These are phyloP conservation scores for Moringa oleifera DNA, from an alignment of 345 rosid genomes.

Conservation along the genomic window DNA sequence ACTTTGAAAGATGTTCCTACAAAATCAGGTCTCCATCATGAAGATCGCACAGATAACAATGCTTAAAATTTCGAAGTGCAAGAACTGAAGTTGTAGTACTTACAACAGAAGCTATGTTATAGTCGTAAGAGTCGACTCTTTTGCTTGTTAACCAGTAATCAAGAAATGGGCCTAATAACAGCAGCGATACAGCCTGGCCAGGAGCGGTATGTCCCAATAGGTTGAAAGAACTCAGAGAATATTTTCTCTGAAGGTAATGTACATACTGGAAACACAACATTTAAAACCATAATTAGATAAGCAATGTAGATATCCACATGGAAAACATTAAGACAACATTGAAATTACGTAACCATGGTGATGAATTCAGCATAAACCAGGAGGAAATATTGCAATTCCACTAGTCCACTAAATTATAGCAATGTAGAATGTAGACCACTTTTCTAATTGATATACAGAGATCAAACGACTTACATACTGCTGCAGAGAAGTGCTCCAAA, in stretches of 20 bases:
- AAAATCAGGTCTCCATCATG: no score
- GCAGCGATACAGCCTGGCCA: constrained; percentile 85
- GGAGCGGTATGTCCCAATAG: constrained; percentile 98
- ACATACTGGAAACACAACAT: constrained; percentile 66
- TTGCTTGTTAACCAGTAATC: constrained; percentile 86
- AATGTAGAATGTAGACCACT: neutral
- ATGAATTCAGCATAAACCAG: neutral
- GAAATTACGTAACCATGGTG: neutral
- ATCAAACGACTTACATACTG: constrained; percentile 68
- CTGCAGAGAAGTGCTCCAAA: constrained; percentile 96
- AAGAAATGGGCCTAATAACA: constrained; percentile 78
- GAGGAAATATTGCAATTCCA: neutral
- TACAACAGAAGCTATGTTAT: constrained; percentile 56
- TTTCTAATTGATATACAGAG: neutral
- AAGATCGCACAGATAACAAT: no score
- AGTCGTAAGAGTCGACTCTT: constrained; percentile 67
- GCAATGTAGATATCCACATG: neutral
- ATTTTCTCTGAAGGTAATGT: constrained; percentile 83
- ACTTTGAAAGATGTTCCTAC: no score
- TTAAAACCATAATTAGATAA: neutral
- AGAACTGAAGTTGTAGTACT: constrained; percentile 18
- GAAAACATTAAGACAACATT: neutral
- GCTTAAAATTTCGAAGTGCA: neutral
- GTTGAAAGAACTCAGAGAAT: constrained; percentile 83
- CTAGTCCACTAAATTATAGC: neutral